Evolutionary conservation across 768 basidiomycete genomes (phyloP), one percentile per base, ranked within the genome.

Genomic region (Serendipita sp.): DNA sequence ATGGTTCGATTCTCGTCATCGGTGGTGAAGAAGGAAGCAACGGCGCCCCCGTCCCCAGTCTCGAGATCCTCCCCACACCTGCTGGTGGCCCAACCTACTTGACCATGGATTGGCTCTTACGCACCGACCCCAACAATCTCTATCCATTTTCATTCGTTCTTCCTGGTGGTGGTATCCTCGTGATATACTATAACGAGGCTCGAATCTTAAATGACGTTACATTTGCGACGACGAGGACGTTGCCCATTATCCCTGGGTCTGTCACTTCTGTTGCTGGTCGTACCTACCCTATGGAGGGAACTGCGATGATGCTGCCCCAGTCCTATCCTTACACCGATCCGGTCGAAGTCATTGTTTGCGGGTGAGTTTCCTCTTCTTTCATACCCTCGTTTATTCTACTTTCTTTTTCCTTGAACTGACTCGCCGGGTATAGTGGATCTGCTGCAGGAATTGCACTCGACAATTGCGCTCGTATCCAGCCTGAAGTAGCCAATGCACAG

Each of bases 181-280:
- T 86, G 41, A 84, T 87, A 0, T 89, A 90, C 68, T 89, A 83
- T 74, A 90, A 90, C 65, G 85, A 90, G 71, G 88, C 88, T 0
- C 82, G 88, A 17, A 80, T 90, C 64, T 74, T 90, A 26, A 79
- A 90, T 62, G 82, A 84, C 0, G 74, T 69, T 11, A 85, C 80
- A 1, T 88, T 90, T 65, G 71, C 76, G 20, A 89, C 88, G 0
- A 70, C 82, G 61, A 64, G 62, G 42, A 63, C 61, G 22, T 65
- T 66, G 64, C 66, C 67, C 11, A 63, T 53, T 17, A 65, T 68
- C 22, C 67, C 67, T 71, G 87, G 83, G 0, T 75, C 83, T 0
- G 88, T 90, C 13, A 65, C 48, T 13, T 64, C 61, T 14, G 64
- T 53, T 14, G 67, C 43, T 26, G 67, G 66, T 41, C 67, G 67